phyloP scores from a whole-genome alignment of 2,329 filamentous ascomycete species.

The Ceratocystis lukuohia region DNA sequence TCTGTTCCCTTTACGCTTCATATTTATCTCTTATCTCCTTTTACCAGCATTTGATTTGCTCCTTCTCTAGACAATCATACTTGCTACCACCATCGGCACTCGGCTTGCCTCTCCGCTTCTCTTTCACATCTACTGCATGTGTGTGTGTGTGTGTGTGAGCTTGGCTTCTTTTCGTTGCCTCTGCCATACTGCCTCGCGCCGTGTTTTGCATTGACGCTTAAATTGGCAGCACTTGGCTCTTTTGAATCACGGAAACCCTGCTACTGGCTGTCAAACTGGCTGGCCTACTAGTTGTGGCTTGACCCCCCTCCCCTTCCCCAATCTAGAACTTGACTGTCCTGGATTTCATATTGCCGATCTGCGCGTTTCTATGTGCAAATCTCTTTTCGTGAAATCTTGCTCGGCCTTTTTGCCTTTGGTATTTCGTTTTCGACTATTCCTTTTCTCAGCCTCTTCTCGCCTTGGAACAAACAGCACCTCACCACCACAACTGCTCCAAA shows the following conservation, averaged over 20 bases:
- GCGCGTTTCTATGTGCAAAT: not conserved
- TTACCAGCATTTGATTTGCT: not conserved
- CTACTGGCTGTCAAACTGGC: slow-evolving; percentile 2
- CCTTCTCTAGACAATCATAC: not conserved
- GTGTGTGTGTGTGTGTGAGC: not conserved
- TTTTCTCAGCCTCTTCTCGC: not conserved
- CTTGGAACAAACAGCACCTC: not conserved
- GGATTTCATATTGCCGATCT: slow-evolving; percentile 5
- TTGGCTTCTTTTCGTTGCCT: not conserved
- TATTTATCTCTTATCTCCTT: not conserved
- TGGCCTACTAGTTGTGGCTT: not conserved
- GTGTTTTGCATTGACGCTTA: slow-evolving; percentile 5
- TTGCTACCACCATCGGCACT: not conserved
- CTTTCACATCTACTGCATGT: not conserved
- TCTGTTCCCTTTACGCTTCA: not conserved
- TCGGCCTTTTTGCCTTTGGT: not conserved
- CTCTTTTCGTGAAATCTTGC: not conserved
- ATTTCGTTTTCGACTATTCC: slow-evolving; percentile 1
- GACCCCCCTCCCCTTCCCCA: not conserved
- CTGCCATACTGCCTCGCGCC: not conserved
- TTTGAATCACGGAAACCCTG: not conserved
- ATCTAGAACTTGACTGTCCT: not conserved
- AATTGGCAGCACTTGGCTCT: slow-evolving; percentile 5
- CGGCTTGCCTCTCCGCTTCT: not conserved
- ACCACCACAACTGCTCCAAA: no score